Evolutionary conservation across 345 rosid genomes (phyloP).

Genomic region (Rhizophora mangle): DNA sequence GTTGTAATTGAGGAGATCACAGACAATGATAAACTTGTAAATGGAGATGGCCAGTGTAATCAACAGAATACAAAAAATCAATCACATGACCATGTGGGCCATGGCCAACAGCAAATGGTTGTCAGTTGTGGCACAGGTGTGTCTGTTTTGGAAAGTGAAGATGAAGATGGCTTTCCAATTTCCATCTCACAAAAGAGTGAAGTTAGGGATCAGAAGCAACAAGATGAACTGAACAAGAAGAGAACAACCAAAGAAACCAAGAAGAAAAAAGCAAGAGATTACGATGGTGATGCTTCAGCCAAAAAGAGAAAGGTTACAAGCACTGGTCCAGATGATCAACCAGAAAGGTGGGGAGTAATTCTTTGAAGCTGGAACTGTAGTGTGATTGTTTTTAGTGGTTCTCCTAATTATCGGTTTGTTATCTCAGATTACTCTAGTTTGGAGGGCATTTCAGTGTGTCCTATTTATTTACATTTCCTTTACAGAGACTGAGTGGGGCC

Average conservation of each 20-base stretch:
- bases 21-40: slow-evolving; percentile 60
- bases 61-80: slow-evolving; percentile 37
- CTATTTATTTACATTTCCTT: not conserved
- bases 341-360: slow-evolving; percentile 43
- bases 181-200: slow-evolving; percentile 31
- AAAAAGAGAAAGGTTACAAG: slow-evolving; percentile 65
- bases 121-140: slow-evolving; percentile 26
- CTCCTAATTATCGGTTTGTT: not conserved
- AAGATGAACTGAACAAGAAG: slow-evolving; percentile 24
- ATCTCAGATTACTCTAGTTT: not conserved
- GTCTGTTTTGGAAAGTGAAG: slow-evolving; percentile 69
- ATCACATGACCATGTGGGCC: slow-evolving; percentile 33
- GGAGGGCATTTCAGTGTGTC: slow-evolving; percentile 4
- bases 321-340: slow-evolving; percentile 48
- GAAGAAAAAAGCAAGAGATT: slow-evolving; percentile 34
- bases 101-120: slow-evolving; percentile 37
- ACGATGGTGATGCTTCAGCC: slow-evolving; percentile 29
- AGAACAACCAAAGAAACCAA: slow-evolving; percentile 19
- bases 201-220: slow-evolving; percentile 19
- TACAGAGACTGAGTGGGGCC: slow-evolving; percentile 1
- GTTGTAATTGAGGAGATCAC: slow-evolving; percentile 90
- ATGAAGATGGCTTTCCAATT: slow-evolving; percentile 93
- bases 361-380: not conserved
- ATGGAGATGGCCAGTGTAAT: slow-evolving; percentile 39
- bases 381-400: not conserved